phyloP scores from a whole-genome alignment of 345 rosid species.

The Eucalyptus pauciflora region DNA sequence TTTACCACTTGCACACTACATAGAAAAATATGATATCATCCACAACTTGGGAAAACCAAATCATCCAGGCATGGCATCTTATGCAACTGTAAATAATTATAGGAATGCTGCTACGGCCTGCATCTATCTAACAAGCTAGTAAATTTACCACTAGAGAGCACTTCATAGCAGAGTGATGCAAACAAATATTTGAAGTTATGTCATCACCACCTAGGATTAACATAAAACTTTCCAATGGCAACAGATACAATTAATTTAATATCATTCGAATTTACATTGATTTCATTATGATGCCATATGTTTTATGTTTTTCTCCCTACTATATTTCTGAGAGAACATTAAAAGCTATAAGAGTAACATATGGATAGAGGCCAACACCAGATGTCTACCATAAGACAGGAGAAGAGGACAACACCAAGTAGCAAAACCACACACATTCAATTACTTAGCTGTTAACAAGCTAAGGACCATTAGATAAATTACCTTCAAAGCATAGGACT shows the following conservation, averaged over 20 bases:
- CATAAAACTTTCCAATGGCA: not conserved
- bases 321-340: not conserved
- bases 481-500: constrained; percentile 62
- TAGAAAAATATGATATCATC: not conserved
- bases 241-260: not conserved
- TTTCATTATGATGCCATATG: not conserved
- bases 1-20: not conserved
- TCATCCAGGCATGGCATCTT: not conserved
- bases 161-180: not conserved
- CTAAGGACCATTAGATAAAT: not conserved
- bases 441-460: not conserved
- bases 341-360: not conserved
- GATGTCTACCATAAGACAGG: not conserved
- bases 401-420: not conserved
- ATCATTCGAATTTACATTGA: not conserved
- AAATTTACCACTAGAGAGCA: not conserved
- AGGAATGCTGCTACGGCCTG: not conserved
- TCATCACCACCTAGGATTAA: not conserved
- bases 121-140: not conserved
- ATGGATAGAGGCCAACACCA: not conserved
- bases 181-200: not conserved
- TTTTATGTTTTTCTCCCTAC: not conserved
- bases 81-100: not conserved
- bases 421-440: not conserved
- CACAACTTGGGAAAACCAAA: not conserved